Base-by-base conservation (phyloP, 2,329 filamentous ascomycete genomes). In the Sporothrix pseudoabietina region DNA sequence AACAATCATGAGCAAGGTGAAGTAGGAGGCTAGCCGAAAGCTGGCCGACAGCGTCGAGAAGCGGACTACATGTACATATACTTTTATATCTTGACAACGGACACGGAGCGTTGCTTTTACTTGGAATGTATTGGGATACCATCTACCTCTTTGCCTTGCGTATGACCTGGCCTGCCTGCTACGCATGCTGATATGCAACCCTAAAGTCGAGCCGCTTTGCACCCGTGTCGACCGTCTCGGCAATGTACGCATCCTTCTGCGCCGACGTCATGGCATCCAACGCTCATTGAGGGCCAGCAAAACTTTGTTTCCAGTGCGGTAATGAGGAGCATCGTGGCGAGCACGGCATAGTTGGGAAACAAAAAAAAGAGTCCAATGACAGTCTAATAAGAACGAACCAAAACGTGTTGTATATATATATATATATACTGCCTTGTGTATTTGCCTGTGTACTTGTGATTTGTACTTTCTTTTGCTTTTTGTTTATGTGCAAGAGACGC, bases 1-100 rank as follows among this genome's bases (percentile, higher is more conserved):
- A 83, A 98, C 96, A 2, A 93, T 99, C 75, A 98, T 99, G 95
- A 90, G 92, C 75, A 95, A 93, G 83, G 89, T 98, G 68, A 96
- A 94, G 82, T 97, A 47, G 54, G 57, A n/a, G 32, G 49, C 4
- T 16, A 52, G n/a, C 16, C 12, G 47, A 8, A 52, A n/a, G n/a
- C 49, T 52, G 49, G 52, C 7, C 19, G 19, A 55, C 52, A 26
- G 44, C 19, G 16, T 10, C 19, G n/a, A 10, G 10, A 9, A 5
- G 4, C 22, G 32, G 66, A 54, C 14, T 39, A 30, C 19, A 9
- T 69, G 66, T 69, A 69, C 32, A 57, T 54, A 69, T 55, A 57
- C 44, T 55, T 35, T 61, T 54, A 69, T 55, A 57, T 14, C 26
- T 35, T 61, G 30, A 16, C 4, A n/a, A 61, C 14, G 47, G 66